These are phyloP conservation scores for Solanum aculeatissimum DNA, from an alignment of 305 asterid species.

Conservation along the genomic window DNA sequence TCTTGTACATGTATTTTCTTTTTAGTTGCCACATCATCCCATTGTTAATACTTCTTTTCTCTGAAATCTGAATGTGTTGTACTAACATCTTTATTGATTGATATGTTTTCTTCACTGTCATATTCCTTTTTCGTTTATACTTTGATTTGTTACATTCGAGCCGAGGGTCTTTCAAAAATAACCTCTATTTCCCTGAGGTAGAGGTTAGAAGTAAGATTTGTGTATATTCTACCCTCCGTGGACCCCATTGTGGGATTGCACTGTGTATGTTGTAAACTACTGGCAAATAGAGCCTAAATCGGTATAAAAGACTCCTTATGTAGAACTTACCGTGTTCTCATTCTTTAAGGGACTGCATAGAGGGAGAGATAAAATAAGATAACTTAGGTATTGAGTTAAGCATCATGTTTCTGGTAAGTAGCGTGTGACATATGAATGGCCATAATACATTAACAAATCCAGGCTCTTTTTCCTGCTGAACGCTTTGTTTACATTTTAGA, in stretches of 20 bases:
- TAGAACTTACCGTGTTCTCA: neutral
- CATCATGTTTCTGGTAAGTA: neutral
- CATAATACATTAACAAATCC: neutral
- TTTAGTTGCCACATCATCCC: neutral
- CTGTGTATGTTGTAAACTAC: neutral
- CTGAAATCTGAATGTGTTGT: neutral
- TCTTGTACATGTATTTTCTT: neutral
- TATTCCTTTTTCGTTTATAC: neutral
- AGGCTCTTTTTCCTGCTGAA: neutral
- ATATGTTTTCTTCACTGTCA: neutral
- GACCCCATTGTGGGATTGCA: neutral
- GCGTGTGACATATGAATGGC: neutral
- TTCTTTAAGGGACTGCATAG: neutral
- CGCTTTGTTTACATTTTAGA: neutral
- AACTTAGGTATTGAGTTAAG: neutral
- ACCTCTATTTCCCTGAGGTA: neutral
- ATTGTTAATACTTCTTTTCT: neutral
- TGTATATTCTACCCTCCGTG: neutral
- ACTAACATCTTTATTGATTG: neutral
- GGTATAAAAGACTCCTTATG: neutral
- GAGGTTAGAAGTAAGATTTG: too few relatives aligned
- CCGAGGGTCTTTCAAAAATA: too few relatives aligned
- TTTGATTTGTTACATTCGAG: neutral
- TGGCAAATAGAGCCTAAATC: neutral
- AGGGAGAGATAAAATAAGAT: neutral